Conservation (phyloP, 345 rosid genomes). For the Gossypium mustelinum region DNA sequence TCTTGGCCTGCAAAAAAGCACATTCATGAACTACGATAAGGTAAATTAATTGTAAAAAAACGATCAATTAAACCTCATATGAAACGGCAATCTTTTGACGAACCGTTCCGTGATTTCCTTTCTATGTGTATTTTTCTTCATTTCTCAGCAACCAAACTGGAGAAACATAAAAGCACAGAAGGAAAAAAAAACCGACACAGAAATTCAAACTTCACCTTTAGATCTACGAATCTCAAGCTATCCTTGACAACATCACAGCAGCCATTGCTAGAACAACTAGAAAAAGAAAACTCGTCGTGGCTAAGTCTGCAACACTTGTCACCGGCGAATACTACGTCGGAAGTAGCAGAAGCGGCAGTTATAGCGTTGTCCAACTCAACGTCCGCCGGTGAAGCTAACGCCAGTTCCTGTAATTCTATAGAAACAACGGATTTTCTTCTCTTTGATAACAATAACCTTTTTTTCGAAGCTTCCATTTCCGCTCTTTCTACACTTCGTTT, state of each 20-base stretch:
- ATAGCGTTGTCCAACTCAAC: constrained; percentile 9
- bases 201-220: constrained; percentile 38
- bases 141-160: constrained; percentile 10
- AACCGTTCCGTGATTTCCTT: neutral
- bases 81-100: neutral
- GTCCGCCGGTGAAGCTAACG: constrained; percentile 14
- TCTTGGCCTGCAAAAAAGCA: constrained; percentile 34
- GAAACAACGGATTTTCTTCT: constrained; percentile 22
- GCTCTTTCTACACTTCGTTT: constrained; percentile 30
- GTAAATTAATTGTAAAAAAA: neutral
- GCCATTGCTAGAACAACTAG: constrained; percentile 33
- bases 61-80: neutral
- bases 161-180: neutral
- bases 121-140: neutral
- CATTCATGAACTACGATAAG: constrained; percentile 4
- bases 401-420: constrained; percentile 10
- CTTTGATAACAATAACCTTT: constrained; percentile 30
- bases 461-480: constrained; percentile 28
- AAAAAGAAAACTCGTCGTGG: constrained; percentile 18
- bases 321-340: constrained; percentile 19
- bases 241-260: constrained; percentile 35
- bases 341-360: constrained; percentile 20
- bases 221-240: constrained; percentile 37
- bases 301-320: constrained; percentile 21
- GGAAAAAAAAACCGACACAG: neutral